Conservation (phyloP, 129 eudicot species). For the Arctium minus region DNA sequence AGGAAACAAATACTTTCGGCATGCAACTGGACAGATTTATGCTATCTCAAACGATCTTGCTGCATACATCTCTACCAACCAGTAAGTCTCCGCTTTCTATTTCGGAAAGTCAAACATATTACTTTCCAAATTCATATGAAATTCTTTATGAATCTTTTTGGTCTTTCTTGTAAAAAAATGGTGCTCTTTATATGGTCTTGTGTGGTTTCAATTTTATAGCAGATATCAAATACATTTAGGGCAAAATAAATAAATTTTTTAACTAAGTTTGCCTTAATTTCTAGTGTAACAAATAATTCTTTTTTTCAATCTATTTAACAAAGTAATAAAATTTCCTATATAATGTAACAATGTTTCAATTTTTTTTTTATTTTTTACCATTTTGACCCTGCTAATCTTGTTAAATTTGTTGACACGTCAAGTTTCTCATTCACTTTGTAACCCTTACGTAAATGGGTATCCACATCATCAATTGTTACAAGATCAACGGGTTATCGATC, state of each 20-base stretch:
- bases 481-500: too few relatives aligned
- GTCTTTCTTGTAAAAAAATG: neutral
- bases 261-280: neutral
- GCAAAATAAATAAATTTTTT: neutral
- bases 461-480: neutral
- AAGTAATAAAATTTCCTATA: neutral
- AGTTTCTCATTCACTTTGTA: neutral
- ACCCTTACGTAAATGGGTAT: neutral
- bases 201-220: neutral
- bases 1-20: conserved; percentile 78
- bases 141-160: neutral
- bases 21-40: conserved; percentile 91
- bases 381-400: neutral
- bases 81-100: conserved; percentile 33
- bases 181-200: neutral
- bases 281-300: neutral
- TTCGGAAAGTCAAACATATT: neutral
- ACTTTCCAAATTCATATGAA: neutral
- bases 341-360: neutral
- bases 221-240: neutral
- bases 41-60: conserved; percentile 84
- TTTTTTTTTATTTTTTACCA: neutral
- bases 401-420: neutral
- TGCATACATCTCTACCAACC: conserved; percentile 73
- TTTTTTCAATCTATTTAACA: neutral